These are phyloP conservation scores for Sugiyamaella grinbergsii DNA, from an alignment of 1,139 yeast genomes.

Conservation along the genomic window DNA sequence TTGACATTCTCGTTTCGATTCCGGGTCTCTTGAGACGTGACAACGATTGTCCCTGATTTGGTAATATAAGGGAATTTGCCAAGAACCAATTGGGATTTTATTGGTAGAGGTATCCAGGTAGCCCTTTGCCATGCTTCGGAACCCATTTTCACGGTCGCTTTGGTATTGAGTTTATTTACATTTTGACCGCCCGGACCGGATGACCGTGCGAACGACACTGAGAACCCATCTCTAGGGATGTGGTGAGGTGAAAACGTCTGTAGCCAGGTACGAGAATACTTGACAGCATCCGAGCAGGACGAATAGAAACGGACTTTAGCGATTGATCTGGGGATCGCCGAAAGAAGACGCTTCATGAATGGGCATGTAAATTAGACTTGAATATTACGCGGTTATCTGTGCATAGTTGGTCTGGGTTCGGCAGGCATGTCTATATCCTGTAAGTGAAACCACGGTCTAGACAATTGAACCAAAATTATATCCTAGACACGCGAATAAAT, in stretches of 20 bases:
- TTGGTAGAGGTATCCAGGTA: conserved; percentile 63
- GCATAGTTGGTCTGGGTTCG: too few species aligned
- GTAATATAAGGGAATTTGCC: conserved; percentile 57
- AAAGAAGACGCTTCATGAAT: not conserved
- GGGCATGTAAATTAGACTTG: too few species aligned
- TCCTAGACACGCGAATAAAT: too few species aligned
- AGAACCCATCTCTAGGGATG: conserved; percentile 57
- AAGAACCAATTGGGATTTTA: conserved; percentile 46
- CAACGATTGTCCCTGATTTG: conserved; percentile 55
- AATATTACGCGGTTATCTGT: too few species aligned
- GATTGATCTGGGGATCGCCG: not conserved
- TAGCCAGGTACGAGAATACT: conserved; percentile 49
- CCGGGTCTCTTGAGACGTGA: conserved; percentile 64
- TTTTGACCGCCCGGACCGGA: conserved; percentile 97
- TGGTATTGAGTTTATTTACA: conserved; percentile 70
- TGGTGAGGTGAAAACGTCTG: conserved; percentile 39
- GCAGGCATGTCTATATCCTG: too few species aligned
- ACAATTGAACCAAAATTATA: too few species aligned
- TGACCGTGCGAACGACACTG: conserved; percentile 63
- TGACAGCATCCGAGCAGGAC: conserved; percentile 29
- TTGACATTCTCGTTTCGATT: conserved; percentile 60
- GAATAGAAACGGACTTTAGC: conserved; percentile 25
- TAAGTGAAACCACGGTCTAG: too few species aligned
- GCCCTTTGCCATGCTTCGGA: conserved; percentile 53
- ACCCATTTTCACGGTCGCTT: conserved; percentile 66